These are phyloP conservation scores for Daldinia grandis DNA, from an alignment of 495 filamentous ascomycete species.

Conservation along the genomic window DNA sequence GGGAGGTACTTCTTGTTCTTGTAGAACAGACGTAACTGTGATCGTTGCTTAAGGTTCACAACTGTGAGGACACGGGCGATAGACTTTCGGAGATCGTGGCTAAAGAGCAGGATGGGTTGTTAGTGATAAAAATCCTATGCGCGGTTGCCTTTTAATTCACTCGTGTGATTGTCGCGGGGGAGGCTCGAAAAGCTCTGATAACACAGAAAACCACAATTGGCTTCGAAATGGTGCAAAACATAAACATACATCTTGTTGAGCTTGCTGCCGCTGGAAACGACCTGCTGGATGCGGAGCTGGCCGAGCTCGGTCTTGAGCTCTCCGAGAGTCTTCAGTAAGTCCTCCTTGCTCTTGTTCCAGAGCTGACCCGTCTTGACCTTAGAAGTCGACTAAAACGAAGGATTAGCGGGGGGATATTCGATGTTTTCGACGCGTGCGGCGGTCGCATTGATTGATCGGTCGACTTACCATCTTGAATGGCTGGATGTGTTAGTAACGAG, in stretches of 20 bases:
- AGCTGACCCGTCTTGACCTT: constrained; percentile 95
- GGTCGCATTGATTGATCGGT: constrained; percentile 17
- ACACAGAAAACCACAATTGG: neutral
- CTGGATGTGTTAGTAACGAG: constrained; percentile 43
- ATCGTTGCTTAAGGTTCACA: constrained; percentile 98
- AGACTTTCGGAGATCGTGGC: constrained; percentile 98
- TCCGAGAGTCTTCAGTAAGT: constrained; percentile 89
- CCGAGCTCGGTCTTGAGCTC: constrained; percentile 95
- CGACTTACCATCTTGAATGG: constrained; percentile 60
- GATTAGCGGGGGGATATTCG: neutral
- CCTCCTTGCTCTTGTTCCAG: constrained; percentile 99
- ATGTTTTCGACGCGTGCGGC: constrained; percentile 3
- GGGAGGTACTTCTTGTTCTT: constrained; percentile 99
- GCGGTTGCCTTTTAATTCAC: neutral
- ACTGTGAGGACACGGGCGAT: constrained; percentile 98
- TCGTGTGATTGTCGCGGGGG: constrained; percentile 14
- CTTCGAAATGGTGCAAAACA: neutral
- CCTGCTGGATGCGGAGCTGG: constrained; percentile 96
- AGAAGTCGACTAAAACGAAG: constrained; percentile 71
- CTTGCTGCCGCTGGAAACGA: constrained; percentile 90
- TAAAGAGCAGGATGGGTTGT: constrained; percentile 47
- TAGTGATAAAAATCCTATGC: constrained; percentile 3
- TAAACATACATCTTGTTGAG: constrained; percentile 92
- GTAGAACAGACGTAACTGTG: constrained; percentile 98
- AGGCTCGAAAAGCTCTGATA: constrained; percentile 8